Conservation (phyloP, 257 asterid genomes). For the Catharanthus roseus region DNA sequence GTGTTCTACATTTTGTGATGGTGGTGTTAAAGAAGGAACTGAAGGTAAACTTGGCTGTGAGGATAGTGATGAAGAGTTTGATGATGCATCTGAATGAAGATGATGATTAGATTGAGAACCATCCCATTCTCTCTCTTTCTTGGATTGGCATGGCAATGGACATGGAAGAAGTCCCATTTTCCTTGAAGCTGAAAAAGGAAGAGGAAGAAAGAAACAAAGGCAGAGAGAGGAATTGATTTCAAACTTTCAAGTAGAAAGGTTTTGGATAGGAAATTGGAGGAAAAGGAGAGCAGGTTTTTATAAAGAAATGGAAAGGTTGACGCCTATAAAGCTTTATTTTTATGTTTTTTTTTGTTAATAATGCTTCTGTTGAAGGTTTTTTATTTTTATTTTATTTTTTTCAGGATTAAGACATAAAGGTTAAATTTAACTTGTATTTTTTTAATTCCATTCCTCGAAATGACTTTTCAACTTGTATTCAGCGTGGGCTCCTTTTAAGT, state of each 20-base stretch:
- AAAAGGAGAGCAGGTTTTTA: neutral
- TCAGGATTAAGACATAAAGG: too few species aligned
- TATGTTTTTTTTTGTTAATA: too few species aligned
- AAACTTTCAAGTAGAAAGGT: neutral
- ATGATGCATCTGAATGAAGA: slow-evolving; percentile 23
- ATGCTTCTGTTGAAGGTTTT: too few species aligned
- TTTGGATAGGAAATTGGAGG: neutral
- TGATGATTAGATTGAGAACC: slow-evolving; percentile 14
- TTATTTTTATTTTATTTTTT: too few species aligned
- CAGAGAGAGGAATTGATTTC: neutral
- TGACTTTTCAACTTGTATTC: too few species aligned
- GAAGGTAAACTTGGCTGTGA: slow-evolving; percentile 66
- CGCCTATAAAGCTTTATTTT: too few species aligned
- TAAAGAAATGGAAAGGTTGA: neutral
- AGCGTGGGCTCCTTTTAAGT: too few species aligned
- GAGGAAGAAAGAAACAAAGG: neutral
- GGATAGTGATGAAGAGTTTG: slow-evolving; percentile 36
- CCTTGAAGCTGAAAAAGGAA: neutral
- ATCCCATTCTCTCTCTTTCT: slow-evolving; percentile 25
- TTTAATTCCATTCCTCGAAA: too few species aligned
- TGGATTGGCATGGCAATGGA: slow-evolving; percentile 19
- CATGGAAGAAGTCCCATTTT: slow-evolving; percentile 31
- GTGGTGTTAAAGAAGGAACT: slow-evolving; percentile 53
- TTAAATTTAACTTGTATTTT: too few species aligned
- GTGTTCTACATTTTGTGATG: slow-evolving; percentile 20